Evolutionary conservation across 345 rosid genomes (phyloP), one percentile per base, ranked within the genome.

Genomic region (Populus deltoides): DNA sequence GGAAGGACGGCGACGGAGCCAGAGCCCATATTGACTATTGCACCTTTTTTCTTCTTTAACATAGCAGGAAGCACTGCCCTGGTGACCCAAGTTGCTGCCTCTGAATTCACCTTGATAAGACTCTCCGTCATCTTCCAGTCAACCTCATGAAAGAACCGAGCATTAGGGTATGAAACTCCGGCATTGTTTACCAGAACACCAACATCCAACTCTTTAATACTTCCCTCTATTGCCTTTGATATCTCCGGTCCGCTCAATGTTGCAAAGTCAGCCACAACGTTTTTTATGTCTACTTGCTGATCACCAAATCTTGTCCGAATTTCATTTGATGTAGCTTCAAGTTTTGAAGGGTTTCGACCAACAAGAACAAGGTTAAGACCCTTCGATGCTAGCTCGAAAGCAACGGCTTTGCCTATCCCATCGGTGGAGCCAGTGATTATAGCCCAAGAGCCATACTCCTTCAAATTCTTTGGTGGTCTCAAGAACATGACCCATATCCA

Each of bases 371-470:
- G 45, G 79, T 81, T 87, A 4, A 88, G 89, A 62, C 89, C 88
- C 68, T 73, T 80, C 1, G 87, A 79, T 0, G 90, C 90, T 0
- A 86, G 71, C 53, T 86, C 80, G 24, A 87, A 77, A 2, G 90
- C 86, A 3, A 90, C 35, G 61, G 88, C 86, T 20, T 79, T 87
- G 25, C 93, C 89, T n/a, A 86, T 88, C 10, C 90, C 91, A 2
- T 84, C 89, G 0, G 88, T 87, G 49, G 85, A 72, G 78, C 92
- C 89, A 0, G 88, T 88, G 81, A 90, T 35, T 7, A 88, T 15
- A 1, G 88, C 88, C 93, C 89, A 90, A 0, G 81, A 79, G 59
- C 89, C 85, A 17, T 88, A 87, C 36, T 80, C 51, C 9, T 45
- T 75, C 59, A 87, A 76, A 67, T 87, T 78, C 81, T 87, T 88